Conservation (phyloP, 805 yeast genomes). For the Suhomyces pyralidae region DNA sequence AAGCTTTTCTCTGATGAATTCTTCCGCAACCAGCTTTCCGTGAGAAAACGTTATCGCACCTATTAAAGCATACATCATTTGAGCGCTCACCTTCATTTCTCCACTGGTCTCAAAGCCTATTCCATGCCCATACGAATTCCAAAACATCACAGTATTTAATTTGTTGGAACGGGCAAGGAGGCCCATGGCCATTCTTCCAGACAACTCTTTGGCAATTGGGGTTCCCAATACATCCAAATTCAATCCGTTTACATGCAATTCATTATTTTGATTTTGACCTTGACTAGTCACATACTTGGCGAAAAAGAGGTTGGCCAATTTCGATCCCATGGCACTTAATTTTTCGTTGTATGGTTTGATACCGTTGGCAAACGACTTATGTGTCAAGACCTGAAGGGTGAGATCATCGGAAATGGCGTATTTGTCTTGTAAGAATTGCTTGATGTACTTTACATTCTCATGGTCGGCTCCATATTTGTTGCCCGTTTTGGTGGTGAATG, state of each 20-base stretch:
- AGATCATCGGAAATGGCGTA: conserved; percentile 58
- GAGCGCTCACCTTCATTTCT: conserved; percentile 52
- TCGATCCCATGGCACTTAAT: conserved; percentile 68
- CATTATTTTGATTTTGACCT: conserved; percentile 20
- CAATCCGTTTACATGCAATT: conserved; percentile 41
- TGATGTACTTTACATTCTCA: conserved; percentile 48
- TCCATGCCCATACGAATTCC: conserved; percentile 57
- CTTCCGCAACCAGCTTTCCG: conserved; percentile 58
- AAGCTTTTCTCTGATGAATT: conserved; percentile 54
- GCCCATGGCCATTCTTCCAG: conserved; percentile 50
- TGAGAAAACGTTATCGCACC: conserved; percentile 66
- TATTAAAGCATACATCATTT: conserved; percentile 56
- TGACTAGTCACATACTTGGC: conserved; percentile 42
- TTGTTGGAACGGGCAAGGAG: conserved; percentile 48
- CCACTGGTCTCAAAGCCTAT: conserved; percentile 50
- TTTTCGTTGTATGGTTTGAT: conserved; percentile 86
- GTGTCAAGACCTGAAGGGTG: conserved; percentile 80
- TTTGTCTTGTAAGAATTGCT: conserved; percentile 45
- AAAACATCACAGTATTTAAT: conserved; percentile 56
- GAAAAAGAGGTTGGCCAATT: conserved; percentile 50
- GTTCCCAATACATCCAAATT: conserved; percentile 63
- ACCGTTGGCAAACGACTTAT: conserved; percentile 93
- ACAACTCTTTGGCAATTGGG: conserved; percentile 47
- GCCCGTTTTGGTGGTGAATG: conserved; percentile 29
- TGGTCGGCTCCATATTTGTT: conserved; percentile 51